phyloP scores from a whole-genome alignment of 2,329 filamentous ascomycete species.

The Claviceps sp. region DNA sequence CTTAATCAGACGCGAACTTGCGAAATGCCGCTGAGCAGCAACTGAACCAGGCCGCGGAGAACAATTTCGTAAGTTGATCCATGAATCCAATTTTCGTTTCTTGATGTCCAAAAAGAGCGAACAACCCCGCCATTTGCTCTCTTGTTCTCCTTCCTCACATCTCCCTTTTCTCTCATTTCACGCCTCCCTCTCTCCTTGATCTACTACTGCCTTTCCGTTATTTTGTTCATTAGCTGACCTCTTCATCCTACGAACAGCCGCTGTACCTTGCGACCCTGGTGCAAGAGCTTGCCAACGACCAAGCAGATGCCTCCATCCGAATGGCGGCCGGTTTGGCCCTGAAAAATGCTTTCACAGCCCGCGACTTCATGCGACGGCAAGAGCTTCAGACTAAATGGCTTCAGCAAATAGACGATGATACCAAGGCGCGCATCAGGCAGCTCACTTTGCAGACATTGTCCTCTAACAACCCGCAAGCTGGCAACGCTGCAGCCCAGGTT shows the following conservation, averaged over 20 bases:
- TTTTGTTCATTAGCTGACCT: conserved; percentile 1
- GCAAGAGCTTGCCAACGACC: conserved; percentile 86
- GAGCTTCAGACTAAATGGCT: conserved; percentile 93
- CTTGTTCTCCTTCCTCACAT: not conserved
- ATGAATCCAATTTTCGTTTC: not conserved
- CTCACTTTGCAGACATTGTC: conserved; percentile 77
- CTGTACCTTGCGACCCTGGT: conserved; percentile 88
- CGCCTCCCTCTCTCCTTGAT: too few relatives aligned
- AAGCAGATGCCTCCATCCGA: conserved; percentile 69
- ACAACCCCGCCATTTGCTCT: not conserved
- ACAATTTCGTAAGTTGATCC: conserved; percentile 66
- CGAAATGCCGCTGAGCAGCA: conserved; percentile 90
- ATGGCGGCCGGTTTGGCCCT: conserved; percentile 89
- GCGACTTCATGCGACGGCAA: conserved; percentile 75
- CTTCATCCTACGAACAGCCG: conserved; percentile 42
- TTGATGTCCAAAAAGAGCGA: not conserved
- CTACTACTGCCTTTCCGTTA: not conserved
- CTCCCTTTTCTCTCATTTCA: not conserved
- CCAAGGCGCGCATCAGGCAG: conserved; percentile 80
- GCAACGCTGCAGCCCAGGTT: conserved; percentile 84
- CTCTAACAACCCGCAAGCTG: conserved; percentile 68
- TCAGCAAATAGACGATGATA: conserved; percentile 62
- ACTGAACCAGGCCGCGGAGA: conserved; percentile 81
- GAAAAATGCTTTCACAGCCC: conserved; percentile 95
- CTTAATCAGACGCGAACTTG: conserved; percentile 67